Percentiles rank a stretch among this genome's conserved stretches.
These are phyloP conservation scores for Globisporangium middletonii DNA, from an alignment of 352 stramenopile genomes.

Conservation along the genomic window DNA sequence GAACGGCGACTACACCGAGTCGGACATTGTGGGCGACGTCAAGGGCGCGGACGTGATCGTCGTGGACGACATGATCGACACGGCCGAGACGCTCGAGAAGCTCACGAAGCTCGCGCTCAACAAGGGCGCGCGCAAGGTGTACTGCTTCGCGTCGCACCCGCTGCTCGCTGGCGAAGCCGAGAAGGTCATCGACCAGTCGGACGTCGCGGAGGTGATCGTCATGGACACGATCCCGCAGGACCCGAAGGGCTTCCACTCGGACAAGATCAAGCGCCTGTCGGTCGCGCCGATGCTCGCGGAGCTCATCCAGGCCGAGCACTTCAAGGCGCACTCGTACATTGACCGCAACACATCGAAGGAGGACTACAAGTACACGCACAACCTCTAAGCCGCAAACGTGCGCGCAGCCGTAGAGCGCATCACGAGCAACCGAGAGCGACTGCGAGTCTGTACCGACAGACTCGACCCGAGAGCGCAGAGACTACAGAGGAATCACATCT, in stretches of 20 bases:
- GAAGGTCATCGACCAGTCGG: constrained; percentile 77
- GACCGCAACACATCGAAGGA: constrained; percentile 78
- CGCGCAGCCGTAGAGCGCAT: neutral
- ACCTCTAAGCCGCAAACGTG: constrained; percentile 37
- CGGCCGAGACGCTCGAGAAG: constrained; percentile 72
- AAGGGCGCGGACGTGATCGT: constrained; percentile 88
- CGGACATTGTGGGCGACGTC: constrained; percentile 87
- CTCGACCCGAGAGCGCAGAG: too few relatives aligned
- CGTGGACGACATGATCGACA: constrained; percentile 91
- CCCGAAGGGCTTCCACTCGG: constrained; percentile 47
- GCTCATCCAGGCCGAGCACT: constrained; percentile 89
- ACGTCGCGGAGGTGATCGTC: constrained; percentile 82
- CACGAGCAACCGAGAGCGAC: neutral
- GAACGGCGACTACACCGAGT: constrained; percentile 49
- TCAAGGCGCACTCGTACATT: constrained; percentile 88
- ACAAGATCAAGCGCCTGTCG: constrained; percentile 87
- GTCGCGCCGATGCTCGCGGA: constrained; percentile 87
- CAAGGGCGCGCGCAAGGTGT: constrained; percentile 83
- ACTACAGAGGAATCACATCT: too few relatives aligned
- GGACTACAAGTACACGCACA: constrained; percentile 84
- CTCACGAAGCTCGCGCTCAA: constrained; percentile 77
- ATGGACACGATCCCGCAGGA: constrained; percentile 86
- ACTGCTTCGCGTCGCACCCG: constrained; percentile 88
- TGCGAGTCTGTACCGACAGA: neutral
- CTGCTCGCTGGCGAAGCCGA: constrained; percentile 86